Base-by-base conservation (phyloP, 2,329 filamentous ascomycete species). In the Penicillium sp. region DNA sequence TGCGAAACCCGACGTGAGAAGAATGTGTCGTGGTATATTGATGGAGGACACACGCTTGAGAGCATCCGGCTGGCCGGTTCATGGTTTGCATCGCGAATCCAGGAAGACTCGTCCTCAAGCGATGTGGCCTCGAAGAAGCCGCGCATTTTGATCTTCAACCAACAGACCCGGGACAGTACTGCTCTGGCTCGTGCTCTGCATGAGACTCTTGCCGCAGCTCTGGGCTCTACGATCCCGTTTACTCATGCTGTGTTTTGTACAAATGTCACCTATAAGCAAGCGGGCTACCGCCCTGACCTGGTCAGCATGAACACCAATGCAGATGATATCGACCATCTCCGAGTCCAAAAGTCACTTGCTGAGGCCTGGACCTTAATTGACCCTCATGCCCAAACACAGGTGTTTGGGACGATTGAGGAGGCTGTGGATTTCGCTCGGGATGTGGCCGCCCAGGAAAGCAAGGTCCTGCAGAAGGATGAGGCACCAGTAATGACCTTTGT, bases 41-140 rank as follows among this genome's bases (percentile, higher is more conserved):
- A 97, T 66, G 91, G 92, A 2, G 92, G 90, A 2, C 92, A 97
- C 69, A 97, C 92, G 0, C 79, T 86, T 22, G 92, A 96, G 64
- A 95, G 90, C 64, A 85, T 97, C 59, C 81, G 85, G 50, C 82
- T 90, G 41, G 89, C 89, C 11, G 90, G 85, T 3, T 80, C 79
- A 61, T 97, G 92, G 92, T 93, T 93, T 66, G 83, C 83, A 1
- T 75, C 74, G 7, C 75, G 80, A 46, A 67, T 81, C n/a, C 62
- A 66, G 64, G 65, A 71, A 15, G 71, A 73, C 43, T 70, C 72
- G 11, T 67, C 72, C 6, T 65, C 72, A 6, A 55, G 55, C n/a
- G 59, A 60, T 26, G 51, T 66, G 18, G 67, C 62, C 51, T 63
- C 57, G 48, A 68, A 67, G 50, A 73, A 78, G 43, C 70, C 76